Evolutionary conservation across 1,284 basidiomycete species (phyloP).

Genomic region (Cutaneotrichosporon sp.): DNA sequence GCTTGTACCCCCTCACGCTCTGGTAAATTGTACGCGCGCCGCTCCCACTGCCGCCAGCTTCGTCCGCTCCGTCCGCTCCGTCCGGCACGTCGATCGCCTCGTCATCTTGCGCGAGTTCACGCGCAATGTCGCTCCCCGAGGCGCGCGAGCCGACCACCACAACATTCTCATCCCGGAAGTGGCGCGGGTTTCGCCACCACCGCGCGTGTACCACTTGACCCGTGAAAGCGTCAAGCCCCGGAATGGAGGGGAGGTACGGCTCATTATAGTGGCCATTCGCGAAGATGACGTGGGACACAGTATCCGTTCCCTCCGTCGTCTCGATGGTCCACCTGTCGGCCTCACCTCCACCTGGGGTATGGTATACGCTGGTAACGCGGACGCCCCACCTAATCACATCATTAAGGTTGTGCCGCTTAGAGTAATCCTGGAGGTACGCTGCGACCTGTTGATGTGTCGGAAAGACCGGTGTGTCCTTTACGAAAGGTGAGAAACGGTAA

Average conservation of each 20-base stretch:
- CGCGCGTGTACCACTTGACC: conserved; percentile 54
- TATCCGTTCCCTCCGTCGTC: conserved; percentile 31
- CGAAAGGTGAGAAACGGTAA: conserved; percentile 27
- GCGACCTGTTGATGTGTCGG: conserved; percentile 26
- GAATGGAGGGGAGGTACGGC: conserved; percentile 54
- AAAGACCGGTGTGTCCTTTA: conserved; percentile 24
- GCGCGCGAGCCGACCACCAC: conserved; percentile 58
- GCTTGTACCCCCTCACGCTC: conserved; percentile 28
- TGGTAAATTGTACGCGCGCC: conserved; percentile 45
- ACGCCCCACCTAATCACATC: conserved; percentile 36
- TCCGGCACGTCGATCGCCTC: neutral
- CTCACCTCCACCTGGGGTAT: conserved; percentile 14
- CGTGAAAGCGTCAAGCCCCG: conserved; percentile 50
- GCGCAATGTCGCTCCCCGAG: conserved; percentile 57
- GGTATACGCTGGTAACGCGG: conserved; percentile 21
- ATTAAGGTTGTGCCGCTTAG: conserved; percentile 19
- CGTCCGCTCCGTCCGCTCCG: conserved; percentile 12
- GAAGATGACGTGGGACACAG: conserved; percentile 31
- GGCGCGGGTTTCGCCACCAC: conserved; percentile 54
- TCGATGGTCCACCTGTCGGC: conserved; percentile 27
- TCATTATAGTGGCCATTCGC: conserved; percentile 57
- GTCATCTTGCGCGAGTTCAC: conserved; percentile 54
- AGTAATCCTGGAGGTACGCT: conserved; percentile 25
- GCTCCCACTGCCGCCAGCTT: conserved; percentile 21
- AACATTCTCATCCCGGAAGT: conserved; percentile 48